Conservation (phyloP, 345 rosid genomes). For the Citrus sp. region DNA sequence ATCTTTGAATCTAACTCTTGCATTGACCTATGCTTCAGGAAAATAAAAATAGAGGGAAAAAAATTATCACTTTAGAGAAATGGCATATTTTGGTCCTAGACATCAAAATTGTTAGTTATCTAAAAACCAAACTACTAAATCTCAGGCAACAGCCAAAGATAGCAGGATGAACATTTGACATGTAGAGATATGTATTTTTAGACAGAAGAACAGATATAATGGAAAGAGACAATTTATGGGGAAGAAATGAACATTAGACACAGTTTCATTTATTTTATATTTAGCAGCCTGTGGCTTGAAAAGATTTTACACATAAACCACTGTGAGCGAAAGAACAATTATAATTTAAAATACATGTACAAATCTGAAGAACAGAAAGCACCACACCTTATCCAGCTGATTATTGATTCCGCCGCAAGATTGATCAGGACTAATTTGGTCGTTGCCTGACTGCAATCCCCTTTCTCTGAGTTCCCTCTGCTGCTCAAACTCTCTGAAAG, state of each 20-base stretch:
- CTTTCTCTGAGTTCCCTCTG: slow-evolving; percentile 88
- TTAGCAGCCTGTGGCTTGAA: not conserved
- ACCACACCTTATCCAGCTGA: slow-evolving; percentile 57
- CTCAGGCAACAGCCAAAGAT: not conserved
- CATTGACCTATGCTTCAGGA: slow-evolving; percentile 43
- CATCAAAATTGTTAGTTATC: not conserved
- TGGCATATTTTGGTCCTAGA: not conserved
- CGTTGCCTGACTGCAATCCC: slow-evolving; percentile 61
- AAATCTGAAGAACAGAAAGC: slow-evolving; percentile 19
- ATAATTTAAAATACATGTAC: not conserved
- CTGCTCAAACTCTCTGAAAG: slow-evolving; percentile 90
- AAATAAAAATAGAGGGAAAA: slow-evolving; percentile 1
- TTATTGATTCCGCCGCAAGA: slow-evolving; percentile 48
- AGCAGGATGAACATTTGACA: not conserved
- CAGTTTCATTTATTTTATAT: not conserved
- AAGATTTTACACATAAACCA: not conserved
- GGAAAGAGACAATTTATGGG: not conserved
- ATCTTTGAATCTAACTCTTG: slow-evolving; percentile 58
- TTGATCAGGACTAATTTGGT: slow-evolving; percentile 57
- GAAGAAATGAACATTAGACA: not conserved
- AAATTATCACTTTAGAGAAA: not conserved
- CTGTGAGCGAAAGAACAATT: not conserved
- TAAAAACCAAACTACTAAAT: not conserved
- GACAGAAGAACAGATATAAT: not conserved
- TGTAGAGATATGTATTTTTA: not conserved